Evolutionary conservation across 108 stramenopile genomes (phyloP).

Genomic region (Epithemia pelagica): DNA sequence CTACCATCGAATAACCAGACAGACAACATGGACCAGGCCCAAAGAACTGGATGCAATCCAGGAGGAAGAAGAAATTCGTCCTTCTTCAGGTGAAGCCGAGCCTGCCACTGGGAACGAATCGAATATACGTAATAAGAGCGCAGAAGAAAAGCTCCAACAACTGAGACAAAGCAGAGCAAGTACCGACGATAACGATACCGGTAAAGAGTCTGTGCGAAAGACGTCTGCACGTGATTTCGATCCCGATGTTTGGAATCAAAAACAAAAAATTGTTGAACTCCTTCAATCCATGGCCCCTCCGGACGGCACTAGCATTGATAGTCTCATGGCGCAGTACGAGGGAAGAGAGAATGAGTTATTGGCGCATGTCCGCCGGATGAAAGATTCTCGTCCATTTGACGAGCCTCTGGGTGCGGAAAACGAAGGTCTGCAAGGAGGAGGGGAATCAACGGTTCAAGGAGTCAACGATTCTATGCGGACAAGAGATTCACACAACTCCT

Average conservation of each 20-base stretch:
- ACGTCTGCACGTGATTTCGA: conserved; percentile 9
- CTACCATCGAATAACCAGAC: conserved; percentile 59
- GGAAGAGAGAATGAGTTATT: conserved; percentile 28
- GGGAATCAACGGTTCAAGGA: background rate
- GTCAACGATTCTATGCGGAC: background rate
- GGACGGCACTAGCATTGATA: conserved; percentile 7
- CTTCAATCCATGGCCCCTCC: conserved; percentile 19
- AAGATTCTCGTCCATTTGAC: conserved; percentile 30
- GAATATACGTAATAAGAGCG: background rate
- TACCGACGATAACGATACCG: background rate
- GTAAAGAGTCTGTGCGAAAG: background rate
- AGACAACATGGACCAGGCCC: conserved; percentile 66
- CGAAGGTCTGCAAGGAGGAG: background rate
- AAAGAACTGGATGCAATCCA: conserved; percentile 26
- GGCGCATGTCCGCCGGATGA: conserved; percentile 15
- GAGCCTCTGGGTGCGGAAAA: conserved; percentile 13
- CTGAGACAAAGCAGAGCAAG: background rate
- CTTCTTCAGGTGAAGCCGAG: background rate
- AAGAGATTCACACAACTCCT: background rate
- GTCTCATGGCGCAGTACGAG: conserved; percentile 18
- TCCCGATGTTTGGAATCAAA: conserved; percentile 8
- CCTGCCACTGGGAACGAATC: background rate
- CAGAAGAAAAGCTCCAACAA: background rate
- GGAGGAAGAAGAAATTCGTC: conserved; percentile 6
- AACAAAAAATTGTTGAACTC: conserved; percentile 11